These are phyloP conservation scores for Aspergillus texensis DNA, from an alignment of 2,329 filamentous ascomycete species.

Conservation along the genomic window DNA sequence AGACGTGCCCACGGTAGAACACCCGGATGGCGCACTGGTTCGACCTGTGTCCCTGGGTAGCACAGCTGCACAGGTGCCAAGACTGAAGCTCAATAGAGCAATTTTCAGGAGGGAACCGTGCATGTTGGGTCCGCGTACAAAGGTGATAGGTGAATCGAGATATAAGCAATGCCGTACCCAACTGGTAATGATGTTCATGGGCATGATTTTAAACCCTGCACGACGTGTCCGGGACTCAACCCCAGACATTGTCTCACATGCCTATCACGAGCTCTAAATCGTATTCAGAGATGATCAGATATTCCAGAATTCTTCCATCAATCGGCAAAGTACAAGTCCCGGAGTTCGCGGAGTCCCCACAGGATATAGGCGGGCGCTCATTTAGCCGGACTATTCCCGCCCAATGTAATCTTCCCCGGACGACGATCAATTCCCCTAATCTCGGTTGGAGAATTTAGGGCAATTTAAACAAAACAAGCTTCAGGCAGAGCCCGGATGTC, in stretches of 20 bases:
- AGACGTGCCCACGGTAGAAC: constrained; percentile 26
- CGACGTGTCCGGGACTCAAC: too few relatives aligned
- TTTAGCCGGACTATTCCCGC: background rate
- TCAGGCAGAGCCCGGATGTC: background rate
- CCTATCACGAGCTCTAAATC: rapidly evolving
- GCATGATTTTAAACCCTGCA: background rate
- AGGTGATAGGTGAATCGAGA: background rate
- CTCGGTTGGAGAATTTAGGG: background rate
- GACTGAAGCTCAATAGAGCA: background rate
- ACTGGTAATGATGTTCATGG: background rate
- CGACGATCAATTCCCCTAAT: background rate
- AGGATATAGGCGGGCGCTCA: background rate
- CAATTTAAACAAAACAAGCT: background rate
- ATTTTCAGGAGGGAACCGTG: too few relatives aligned
- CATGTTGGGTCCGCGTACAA: background rate
- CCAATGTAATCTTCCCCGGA: background rate
- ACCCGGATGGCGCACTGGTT: constrained; percentile 27
- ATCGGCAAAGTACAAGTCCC: background rate
- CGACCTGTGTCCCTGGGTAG: constrained; percentile 8
- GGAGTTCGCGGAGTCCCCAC: background rate
- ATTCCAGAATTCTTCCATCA: background rate
- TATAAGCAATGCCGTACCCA: background rate
- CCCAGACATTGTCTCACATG: background rate
- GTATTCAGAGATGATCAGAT: background rate
- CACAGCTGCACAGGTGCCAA: background rate